Conservation (phyloP, 805 yeast genomes). For the Wickerhamomyces bisporus region DNA sequence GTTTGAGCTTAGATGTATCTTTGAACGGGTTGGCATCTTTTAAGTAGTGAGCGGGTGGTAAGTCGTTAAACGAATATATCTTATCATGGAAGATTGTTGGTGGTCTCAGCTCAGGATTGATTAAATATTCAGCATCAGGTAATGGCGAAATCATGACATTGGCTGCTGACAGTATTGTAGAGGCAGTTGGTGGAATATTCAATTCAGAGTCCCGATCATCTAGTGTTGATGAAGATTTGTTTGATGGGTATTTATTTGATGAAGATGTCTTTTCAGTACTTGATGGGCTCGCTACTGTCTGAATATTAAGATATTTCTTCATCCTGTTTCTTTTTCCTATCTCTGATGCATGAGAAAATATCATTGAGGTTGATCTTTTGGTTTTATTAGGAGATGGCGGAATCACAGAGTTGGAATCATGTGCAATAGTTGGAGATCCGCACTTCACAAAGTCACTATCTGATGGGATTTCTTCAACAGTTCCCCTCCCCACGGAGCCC, state of each 20-base stretch:
- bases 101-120: conserved; percentile 60
- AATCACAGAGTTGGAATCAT: no score
- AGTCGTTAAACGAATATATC: conserved; percentile 56
- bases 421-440: no score
- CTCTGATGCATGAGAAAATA: conserved; percentile 1
- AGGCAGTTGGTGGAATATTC: conserved; percentile 61
- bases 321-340: conserved; percentile 9
- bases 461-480: conserved; percentile 17
- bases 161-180: conserved; percentile 74
- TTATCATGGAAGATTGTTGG: conserved; percentile 78
- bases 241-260: no score
- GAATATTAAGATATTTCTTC: conserved; percentile 18
- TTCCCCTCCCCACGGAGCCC: neutral
- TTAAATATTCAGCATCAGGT: conserved; percentile 63
- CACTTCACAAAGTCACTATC: no score
- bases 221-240: no score
- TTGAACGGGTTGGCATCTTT: conserved; percentile 10
- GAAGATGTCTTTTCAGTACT: neutral
- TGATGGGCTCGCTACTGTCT: conserved; percentile 15
- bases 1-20: neutral
- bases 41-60: conserved; percentile 50
- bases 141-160: conserved; percentile 74
- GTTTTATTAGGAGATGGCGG: neutral
- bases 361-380: conserved; percentile 5
- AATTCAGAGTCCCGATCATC: conserved; percentile 3